phyloP scores from a whole-genome alignment of 2,329 filamentous ascomycete species.

The Trichoderma brevicompactum region DNA sequence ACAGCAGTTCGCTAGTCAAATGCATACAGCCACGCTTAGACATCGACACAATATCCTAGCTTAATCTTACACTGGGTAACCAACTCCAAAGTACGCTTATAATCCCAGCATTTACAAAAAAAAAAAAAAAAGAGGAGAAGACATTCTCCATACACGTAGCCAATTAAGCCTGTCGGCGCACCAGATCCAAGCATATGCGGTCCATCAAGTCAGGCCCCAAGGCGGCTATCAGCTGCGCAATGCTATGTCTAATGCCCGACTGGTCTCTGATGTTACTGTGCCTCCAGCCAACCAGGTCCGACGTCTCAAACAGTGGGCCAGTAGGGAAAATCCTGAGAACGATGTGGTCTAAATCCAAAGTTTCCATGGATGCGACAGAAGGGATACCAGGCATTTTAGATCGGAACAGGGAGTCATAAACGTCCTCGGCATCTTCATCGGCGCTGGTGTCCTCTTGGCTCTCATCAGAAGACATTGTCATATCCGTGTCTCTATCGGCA shows the following conservation, averaged over 20 bases:
- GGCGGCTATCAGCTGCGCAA: slow-evolving; percentile 70
- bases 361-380: slow-evolving; percentile 55
- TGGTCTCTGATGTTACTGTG: slow-evolving; percentile 54
- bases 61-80: not conserved
- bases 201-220: slow-evolving; percentile 64
- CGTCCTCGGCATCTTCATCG: slow-evolving; percentile 34
- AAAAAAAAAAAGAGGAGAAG: not conserved
- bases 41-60: not conserved
- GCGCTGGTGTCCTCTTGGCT: slow-evolving; percentile 25
- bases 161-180: slow-evolving; percentile 14
- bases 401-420: slow-evolving; percentile 54
- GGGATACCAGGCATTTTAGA: slow-evolving; percentile 71
- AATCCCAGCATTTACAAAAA: not conserved
- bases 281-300: slow-evolving; percentile 65
- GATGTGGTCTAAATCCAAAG: slow-evolving; percentile 63
- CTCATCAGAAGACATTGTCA: not conserved
- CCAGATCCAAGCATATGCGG: slow-evolving; percentile 63
- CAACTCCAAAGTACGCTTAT: not conserved
- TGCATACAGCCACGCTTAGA: not conserved
- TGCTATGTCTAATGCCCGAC: slow-evolving; percentile 60
- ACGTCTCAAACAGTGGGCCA: slow-evolving; percentile 47
- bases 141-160: not conserved
- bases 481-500: not conserved
- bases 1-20: not conserved
- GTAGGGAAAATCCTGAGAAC: slow-evolving; percentile 53